Conservation (phyloP, 768 basidiomycete genomes). For the Cystofilobasidium capitatum region DNA sequence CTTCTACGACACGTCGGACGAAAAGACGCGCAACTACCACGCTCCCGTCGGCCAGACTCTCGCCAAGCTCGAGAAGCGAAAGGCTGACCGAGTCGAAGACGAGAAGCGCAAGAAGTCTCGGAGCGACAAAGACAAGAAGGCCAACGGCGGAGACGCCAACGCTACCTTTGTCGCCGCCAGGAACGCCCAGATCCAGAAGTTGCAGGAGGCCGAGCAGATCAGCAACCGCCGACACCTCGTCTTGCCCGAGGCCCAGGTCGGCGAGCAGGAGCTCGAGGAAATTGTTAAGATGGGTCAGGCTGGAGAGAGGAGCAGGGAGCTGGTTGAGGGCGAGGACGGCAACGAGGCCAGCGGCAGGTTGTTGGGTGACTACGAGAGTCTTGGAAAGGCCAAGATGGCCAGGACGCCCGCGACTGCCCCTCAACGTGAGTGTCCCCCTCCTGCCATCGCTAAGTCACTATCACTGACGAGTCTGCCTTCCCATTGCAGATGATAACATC, state of each 20-base stretch:
- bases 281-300: conserved; percentile 97
- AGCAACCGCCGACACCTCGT: conserved; percentile 73
- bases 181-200: conserved; percentile 93
- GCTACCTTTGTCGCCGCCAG: conserved; percentile 94
- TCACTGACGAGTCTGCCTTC: neutral
- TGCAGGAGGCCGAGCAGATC: conserved; percentile 95
- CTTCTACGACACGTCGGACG: conserved; percentile 93
- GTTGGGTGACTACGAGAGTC: conserved; percentile 81
- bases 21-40: conserved; percentile 72
- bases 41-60: conserved; percentile 83
- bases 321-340: conserved; percentile 63
- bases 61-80: conserved; percentile 88
- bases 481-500: conserved; percentile 73
- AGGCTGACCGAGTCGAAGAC: conserved; percentile 55
- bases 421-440: conserved; percentile 56
- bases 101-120: conserved; percentile 83
- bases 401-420: conserved; percentile 89
- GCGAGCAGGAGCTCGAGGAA: conserved; percentile 87
- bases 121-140: conserved; percentile 30
- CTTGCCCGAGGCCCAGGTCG: conserved; percentile 82
- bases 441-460: neutral
- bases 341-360: conserved; percentile 71
- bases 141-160: conserved; percentile 54
- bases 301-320: conserved; percentile 73
- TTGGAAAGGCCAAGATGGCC: conserved; percentile 81